Percentiles rank a stretch among this genome's conserved stretches.
These are phyloP conservation scores for Pseudevernia furfuracea DNA, from an alignment of 495 filamentous ascomycete species.

Conservation along the genomic window DNA sequence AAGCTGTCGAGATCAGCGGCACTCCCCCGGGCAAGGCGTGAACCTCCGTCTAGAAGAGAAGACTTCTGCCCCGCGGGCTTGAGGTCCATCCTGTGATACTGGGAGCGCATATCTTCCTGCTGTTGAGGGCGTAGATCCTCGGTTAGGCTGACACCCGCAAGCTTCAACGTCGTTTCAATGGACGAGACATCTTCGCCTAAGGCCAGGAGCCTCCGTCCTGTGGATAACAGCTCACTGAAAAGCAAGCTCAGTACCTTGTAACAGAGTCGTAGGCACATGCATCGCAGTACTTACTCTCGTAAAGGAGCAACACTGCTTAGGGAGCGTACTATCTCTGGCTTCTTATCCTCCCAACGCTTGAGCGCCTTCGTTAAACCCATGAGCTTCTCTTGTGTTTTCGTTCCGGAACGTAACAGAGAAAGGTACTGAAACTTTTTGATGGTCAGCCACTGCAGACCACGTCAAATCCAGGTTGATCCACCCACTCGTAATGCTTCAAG, in stretches of 20 bases:
- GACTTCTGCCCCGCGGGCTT: neutral
- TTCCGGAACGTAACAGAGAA: conserved; percentile 29
- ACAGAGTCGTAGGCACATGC: neutral
- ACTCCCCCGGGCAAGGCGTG: conserved; percentile 20
- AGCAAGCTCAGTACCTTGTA: neutral
- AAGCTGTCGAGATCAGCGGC: conserved; percentile 18
- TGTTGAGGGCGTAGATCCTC: conserved; percentile 7
- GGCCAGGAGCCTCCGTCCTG: conserved; percentile 19
- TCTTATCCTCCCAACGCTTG: conserved; percentile 21
- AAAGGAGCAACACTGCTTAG: conserved; percentile 18
- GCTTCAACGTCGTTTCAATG: conserved; percentile 20
- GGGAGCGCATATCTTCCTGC: neutral
- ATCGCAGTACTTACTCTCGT: conserved; percentile 17
- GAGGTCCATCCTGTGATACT: neutral
- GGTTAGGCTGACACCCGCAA: conserved; percentile 15
- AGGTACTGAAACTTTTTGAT: conserved; percentile 37
- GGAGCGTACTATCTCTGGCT: conserved; percentile 20
- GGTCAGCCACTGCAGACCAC: conserved; percentile 4
- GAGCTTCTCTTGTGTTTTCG: conserved; percentile 18
- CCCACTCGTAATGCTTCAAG: conserved; percentile 35
- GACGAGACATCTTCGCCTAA: conserved; percentile 22
- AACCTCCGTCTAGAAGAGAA: conserved; percentile 8
- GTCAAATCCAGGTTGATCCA: neutral
- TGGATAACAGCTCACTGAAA: conserved; percentile 18
- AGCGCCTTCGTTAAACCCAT: conserved; percentile 12